These are phyloP conservation scores for Thielaviopsis euricoi DNA, from an alignment of 2,329 filamentous ascomycete genomes.

Conservation along the genomic window DNA sequence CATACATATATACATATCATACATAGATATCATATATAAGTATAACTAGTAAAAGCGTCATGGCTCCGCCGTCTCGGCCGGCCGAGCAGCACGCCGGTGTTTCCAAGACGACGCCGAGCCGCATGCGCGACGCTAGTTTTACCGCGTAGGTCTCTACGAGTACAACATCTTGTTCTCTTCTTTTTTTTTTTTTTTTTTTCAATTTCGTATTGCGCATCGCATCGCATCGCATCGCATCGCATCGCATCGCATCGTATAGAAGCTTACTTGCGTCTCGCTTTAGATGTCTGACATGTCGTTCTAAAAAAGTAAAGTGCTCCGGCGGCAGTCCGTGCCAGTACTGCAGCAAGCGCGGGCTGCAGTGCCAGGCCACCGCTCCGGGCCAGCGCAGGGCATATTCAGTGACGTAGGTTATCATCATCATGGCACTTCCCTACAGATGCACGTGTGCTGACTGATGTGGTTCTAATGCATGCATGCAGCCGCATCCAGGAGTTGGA, in stretches of 20 bases:
- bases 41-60: no score
- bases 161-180: slow-evolving; percentile 18
- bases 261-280: not conserved
- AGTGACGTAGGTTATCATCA: slow-evolving; percentile 10
- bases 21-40: no score
- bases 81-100: slow-evolving; percentile 19
- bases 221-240: not conserved
- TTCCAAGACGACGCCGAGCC: slow-evolving; percentile 26
- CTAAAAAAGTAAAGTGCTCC: slow-evolving; percentile 12
- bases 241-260: not conserved
- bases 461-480: not conserved
- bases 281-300: slow-evolving; percentile 13
- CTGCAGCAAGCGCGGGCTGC: slow-evolving; percentile 9
- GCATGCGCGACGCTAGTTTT: slow-evolving; percentile 32
- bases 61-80: not conserved
- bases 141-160: slow-evolving; percentile 22
- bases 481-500: slow-evolving; percentile 14
- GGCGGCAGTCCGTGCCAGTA: slow-evolving; percentile 10
- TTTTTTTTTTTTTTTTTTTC: not conserved
- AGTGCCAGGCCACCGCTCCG: slow-evolving; percentile 9
- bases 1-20: no score
- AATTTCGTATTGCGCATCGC: not conserved
- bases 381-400: slow-evolving; percentile 9
- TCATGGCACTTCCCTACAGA: not conserved
- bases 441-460: not conserved